phyloP scores from a whole-genome alignment of 257 asterid genomes.

The Asclepias syriaca region DNA sequence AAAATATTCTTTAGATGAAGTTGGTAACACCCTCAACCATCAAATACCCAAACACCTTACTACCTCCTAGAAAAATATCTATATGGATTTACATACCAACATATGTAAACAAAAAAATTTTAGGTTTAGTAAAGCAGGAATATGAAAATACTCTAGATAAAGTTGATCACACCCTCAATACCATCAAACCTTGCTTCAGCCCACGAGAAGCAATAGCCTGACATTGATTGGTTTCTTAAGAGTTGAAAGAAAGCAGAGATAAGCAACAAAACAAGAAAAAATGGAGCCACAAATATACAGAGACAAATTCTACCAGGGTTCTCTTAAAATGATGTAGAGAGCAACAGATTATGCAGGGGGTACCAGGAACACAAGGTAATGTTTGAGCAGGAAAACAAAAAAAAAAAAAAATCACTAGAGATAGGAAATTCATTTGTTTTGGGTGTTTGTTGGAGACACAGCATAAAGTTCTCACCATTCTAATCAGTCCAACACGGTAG shows the following conservation, averaged over 20 bases:
- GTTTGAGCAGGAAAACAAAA: background rate
- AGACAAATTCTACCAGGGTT: background rate
- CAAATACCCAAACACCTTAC: background rate
- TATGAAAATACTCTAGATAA: background rate
- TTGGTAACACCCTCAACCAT: background rate
- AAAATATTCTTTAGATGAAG: background rate
- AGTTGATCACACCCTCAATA: background rate
- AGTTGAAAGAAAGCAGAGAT: background rate
- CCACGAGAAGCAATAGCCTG: background rate
- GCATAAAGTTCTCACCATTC: constrained; percentile 50
- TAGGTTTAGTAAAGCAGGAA: background rate
- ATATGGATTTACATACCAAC: no score
- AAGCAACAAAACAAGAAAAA: background rate
- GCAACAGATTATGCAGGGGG: background rate
- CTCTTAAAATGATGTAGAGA: background rate
- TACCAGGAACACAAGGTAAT: background rate
- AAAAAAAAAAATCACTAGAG: no score
- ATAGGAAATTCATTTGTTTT: background rate
- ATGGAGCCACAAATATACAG: background rate
- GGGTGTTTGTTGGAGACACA: background rate
- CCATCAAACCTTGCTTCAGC: background rate
- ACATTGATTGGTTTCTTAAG: background rate
- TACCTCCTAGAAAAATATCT: no score
- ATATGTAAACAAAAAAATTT: no score
- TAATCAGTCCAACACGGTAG: constrained; percentile 92